Evolutionary conservation across 768 basidiomycete genomes (phyloP), one percentile per base, ranked within the genome.

Genomic region (Boletus reticulatus): DNA sequence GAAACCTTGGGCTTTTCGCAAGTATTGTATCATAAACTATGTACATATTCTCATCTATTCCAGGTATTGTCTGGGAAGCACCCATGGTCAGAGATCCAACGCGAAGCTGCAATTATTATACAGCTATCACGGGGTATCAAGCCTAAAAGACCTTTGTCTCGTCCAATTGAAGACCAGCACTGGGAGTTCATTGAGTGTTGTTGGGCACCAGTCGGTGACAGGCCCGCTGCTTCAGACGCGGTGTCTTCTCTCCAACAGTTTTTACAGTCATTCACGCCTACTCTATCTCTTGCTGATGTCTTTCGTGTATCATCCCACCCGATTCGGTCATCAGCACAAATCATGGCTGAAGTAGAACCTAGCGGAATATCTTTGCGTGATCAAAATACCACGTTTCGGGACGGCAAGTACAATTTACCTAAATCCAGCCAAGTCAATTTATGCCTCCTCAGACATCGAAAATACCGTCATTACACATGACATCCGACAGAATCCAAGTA

Each of bases 1-100:
- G 60, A 22, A 76, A 75, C 58, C 67, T 78, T 13, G 51, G 20
- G 14, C 50, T 61, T 13, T 37, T 56, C 39, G 46, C 16, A 75
- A 46, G 43, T 6, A 7, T 10, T n/a, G 2, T 6, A 22, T 46
- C 4, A 12, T 13, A 7, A 2, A 8, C 38, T 4, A 10, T 6
- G n/a, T 11, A 1, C 9, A 0, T 39, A 12, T 34, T 41, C 42
- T 52, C 12, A 43, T 9, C 27, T 7, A 11, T 22, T 19, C 7
- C 27, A 73, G 78, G 50, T 62, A 7, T 17, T 62, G 46, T 62
- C 60, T 3, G 52, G 60, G 4, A 12, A 20, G 20, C 20, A 42
- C 12, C 41, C 41, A 22, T 42, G 41, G 49, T 42, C 49, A 19
- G 41, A 55, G 7, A 31, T 53, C 4, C 55, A 16, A 17, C 13